phyloP scores from a whole-genome alignment of 352 stramenopile genomes.

The Phytophthora sp. region DNA sequence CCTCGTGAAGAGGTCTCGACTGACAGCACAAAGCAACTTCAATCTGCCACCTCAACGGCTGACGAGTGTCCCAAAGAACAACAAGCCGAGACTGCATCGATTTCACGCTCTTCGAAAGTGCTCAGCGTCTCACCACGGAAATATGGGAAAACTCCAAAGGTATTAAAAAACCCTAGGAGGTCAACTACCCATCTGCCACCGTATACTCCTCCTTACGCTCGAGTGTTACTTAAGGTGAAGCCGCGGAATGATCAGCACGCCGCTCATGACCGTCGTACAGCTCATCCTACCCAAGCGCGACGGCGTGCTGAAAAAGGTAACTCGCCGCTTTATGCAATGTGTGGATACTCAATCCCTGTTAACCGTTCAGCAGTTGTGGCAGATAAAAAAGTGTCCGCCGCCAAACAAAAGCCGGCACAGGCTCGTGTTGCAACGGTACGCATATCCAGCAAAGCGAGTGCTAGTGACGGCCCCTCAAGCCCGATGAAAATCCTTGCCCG shows the following conservation, averaged over 20 bases:
- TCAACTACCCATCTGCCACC: slow-evolving; percentile 4
- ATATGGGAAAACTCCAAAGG: slow-evolving; percentile 31
- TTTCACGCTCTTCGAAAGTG: background rate
- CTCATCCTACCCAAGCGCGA: background rate
- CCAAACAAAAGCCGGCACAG: slow-evolving; percentile 2
- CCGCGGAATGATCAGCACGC: background rate
- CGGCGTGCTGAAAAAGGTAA: slow-evolving; percentile 1
- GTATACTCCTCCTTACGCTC: slow-evolving; percentile 14
- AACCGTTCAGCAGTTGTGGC: background rate
- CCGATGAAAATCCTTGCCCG: slow-evolving; percentile 16
- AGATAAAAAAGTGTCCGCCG: background rate
- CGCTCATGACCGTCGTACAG: background rate
- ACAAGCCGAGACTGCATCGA: background rate
- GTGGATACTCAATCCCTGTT: too few species aligned
- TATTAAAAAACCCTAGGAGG: slow-evolving; percentile 13
- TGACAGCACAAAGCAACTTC: background rate
- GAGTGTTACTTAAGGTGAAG: slow-evolving; percentile 1
- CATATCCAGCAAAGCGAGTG: background rate
- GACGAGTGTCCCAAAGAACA: background rate
- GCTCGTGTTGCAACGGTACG: background rate
- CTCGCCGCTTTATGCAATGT: background rate
- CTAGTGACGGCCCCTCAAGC: background rate
- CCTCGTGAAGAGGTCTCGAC: background rate
- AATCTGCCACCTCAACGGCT: background rate
- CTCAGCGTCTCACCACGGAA: slow-evolving; percentile 8